A percentile compares a stretch with the other conserved stretches of the same genome.
phyloP scores from a whole-genome alignment of 345 rosid genomes.

The Abelmoschus esculentus region DNA sequence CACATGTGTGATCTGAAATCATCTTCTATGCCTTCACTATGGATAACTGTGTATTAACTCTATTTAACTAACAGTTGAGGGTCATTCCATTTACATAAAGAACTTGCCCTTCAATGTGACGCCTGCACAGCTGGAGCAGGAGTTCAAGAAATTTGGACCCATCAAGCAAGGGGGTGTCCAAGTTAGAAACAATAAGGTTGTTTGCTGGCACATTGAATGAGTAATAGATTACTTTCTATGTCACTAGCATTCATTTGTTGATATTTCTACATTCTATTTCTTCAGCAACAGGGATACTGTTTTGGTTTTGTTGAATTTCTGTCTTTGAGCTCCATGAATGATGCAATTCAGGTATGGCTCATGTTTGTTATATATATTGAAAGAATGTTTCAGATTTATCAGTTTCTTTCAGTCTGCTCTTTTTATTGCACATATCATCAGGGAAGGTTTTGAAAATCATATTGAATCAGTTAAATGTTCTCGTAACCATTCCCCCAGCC shows the following conservation, averaged over 20 bases:
- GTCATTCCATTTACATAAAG: conserved; percentile 58
- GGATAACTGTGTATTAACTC: background rate
- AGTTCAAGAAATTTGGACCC: conserved; percentile 63
- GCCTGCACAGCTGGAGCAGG: conserved; percentile 45
- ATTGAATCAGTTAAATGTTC: background rate
- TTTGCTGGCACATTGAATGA: conserved; percentile 13
- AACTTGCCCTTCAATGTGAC: conserved; percentile 45
- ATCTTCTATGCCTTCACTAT: background rate
- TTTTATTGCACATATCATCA: background rate
- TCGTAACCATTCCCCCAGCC: background rate
- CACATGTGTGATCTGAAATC: background rate
- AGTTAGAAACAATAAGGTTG: conserved; percentile 67
- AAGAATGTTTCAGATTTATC: background rate
- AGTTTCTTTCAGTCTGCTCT: background rate
- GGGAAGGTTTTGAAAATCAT: background rate
- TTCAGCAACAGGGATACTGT: conserved; percentile 62
- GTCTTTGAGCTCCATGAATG: conserved; percentile 40
- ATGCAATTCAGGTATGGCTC: conserved; percentile 49
- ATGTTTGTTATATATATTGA: background rate
- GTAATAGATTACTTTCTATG: background rate
- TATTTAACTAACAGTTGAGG: conserved; percentile 37
- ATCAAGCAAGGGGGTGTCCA: conserved; percentile 61
- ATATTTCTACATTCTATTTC: conserved; percentile 10
- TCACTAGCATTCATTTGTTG: background rate
- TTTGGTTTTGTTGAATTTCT: conserved; percentile 73